Base-by-base conservation (phyloP, 768 basidiomycete species). In the Leccinum longicurvipes region DNA sequence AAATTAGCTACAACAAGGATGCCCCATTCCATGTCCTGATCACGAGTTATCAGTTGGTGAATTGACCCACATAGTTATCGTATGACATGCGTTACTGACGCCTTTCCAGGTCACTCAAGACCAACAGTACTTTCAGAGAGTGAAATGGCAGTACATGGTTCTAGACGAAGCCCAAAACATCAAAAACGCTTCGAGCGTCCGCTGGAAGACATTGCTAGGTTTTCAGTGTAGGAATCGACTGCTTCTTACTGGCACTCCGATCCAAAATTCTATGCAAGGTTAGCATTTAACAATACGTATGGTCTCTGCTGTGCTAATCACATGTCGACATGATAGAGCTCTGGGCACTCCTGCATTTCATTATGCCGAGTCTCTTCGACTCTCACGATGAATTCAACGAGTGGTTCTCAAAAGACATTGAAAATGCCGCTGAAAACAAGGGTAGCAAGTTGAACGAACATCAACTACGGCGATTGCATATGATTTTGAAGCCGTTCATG, bases 221-320 rank as follows among this genome's bases (percentile, higher is more conserved):
- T 93, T 98, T 72, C 92, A 94, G 29, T 98, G 96, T 67, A 84
- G 97, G 52, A 99, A 99, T 73, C 83, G 97, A 44, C 79, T 99
- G 6, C 80, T 99, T 15, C 78, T 99, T 39, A 99, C 97, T 1
- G 97, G 97, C 51, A 99, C 97, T 25, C 97, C 97, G 1, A 98
- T 99, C 57, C 97, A 99, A 71, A 99, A 99, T 72, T 94, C 91
- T 21, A 98, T 99, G 97, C 96, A 98, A 79, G 94, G 95, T 92
- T 57, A 62, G 80, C 57, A 21, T 34, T 52, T 36, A 23, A 19
- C 10, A 49, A 50, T 11, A 25, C 15, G 31, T 15, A 17, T 48
- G 15, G 9, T 27, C 24, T 47, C 55, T 41, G 11, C 29, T 23
- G 46, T 23, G 24, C 54, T 64, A 42, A 61, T 28, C 17, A 45